Percentiles rank a stretch among this genome's conserved stretches.
Conservation (phyloP, 2,329 filamentous ascomycete species). For the Macrophomina pseudophaseolina region DNA sequence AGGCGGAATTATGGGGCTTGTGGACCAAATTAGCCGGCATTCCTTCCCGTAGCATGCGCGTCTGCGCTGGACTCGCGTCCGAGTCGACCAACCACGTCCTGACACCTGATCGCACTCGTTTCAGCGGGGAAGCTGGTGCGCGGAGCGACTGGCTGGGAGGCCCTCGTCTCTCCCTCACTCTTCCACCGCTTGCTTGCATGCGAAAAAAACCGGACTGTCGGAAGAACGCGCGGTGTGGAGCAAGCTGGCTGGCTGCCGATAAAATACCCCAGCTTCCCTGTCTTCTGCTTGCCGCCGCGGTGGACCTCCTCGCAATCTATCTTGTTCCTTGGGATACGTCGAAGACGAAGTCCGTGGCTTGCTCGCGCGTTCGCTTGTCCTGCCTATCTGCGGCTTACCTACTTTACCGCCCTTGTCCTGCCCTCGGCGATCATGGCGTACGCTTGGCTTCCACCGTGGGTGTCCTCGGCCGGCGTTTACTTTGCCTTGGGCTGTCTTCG, state of each 20-base stretch:
- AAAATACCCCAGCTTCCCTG: neutral
- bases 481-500: neutral
- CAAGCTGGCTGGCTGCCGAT: neutral
- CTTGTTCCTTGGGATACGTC: neutral
- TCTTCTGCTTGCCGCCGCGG: slow-evolving; percentile 6
- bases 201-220: neutral
- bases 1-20: slow-evolving; percentile 1
- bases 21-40: neutral
- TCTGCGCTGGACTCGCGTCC: slow-evolving; percentile 7
- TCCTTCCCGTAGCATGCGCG: neutral
- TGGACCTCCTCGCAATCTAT: slow-evolving; percentile 6
- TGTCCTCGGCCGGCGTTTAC: neutral
- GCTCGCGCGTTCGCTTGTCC: neutral
- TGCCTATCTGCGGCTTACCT: neutral
- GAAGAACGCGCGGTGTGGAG: slow-evolving; percentile 2
- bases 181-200: slow-evolving; percentile 9
- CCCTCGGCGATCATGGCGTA: slow-evolving; percentile 7
- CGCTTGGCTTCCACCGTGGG: neutral
- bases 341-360: neutral
- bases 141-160: slow-evolving; percentile 17
- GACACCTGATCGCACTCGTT: slow-evolving; percentile 16
- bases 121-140: slow-evolving; percentile 11
- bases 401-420: slow-evolving; percentile 15
- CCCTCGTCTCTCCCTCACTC: neutral
- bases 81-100: neutral